Base-by-base conservation (phyloP, 2,329 filamentous ascomycete species). In the Cladosporium cucumerinum region DNA sequence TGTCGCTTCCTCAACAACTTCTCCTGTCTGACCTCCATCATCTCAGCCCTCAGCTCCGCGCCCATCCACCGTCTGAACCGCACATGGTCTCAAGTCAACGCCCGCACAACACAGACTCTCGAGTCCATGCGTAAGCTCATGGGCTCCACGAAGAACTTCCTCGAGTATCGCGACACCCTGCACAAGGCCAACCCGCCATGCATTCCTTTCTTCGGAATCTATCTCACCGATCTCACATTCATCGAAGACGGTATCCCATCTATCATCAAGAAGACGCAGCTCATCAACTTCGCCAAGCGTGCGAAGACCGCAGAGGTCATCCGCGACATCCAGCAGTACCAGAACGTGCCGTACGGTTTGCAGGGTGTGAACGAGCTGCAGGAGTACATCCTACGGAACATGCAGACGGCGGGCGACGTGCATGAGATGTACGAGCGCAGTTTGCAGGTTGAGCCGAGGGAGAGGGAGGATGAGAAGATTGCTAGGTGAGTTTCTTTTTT, bases 401-500 rank as follows among this genome's bases (percentile, higher is more conserved):
- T 98, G 91, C 90, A 96, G 80, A 90, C 89, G 32, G 94, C 95
- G 4, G 91, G 93, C 61, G 94, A 98, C 77, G 95, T 99, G 68
- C 93, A 98, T 78, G 94, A 98, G 82, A 98, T 98, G 95, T 99
- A 98, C 82, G 93, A 98, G 79, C 93, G 93, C 84, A 97, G 93
- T 80, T 82, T 99, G 80, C 85, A 89, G 74, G 89, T 99, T 66
- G 95, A 99, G 78, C 95, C 95, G 68, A 87, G 95, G 73, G 95
- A 99, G 82, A 87, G 95, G 73, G 95, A 99, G 82, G 95, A 99
- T 76, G 95, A 99, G 82, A 98, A 98, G 85, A 98, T 99, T 84
- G 94, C 97, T 76, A 96, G 95, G 93, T 96, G 88, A 75, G 79
- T 74, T 75, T 62, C 34, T 49, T 5, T 43, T 23, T n/a, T n/a